phyloP scores from a whole-genome alignment of 2,329 filamentous ascomycete species.

The Diaporthe ilicicola region DNA sequence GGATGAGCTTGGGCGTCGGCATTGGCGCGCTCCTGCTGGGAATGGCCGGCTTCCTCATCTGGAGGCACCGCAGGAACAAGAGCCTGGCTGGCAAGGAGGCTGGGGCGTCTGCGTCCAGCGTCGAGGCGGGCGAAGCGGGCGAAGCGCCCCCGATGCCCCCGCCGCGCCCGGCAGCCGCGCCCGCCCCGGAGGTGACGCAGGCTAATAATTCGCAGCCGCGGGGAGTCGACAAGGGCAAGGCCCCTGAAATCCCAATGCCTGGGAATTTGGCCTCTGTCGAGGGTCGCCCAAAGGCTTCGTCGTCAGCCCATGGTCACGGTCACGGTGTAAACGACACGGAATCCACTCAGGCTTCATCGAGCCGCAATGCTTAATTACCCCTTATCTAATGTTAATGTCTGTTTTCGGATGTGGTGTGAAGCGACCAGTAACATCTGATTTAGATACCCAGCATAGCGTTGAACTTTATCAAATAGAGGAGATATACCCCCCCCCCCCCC shows the following conservation, averaged over 20 bases:
- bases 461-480: slow-evolving; percentile 3
- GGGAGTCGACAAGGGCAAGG: slow-evolving; percentile 12
- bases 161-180: not conserved
- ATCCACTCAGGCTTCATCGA: not conserved
- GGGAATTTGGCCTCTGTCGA: not conserved
- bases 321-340: not conserved
- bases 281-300: not conserved
- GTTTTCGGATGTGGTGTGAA: not conserved
- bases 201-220: not conserved
- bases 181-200: slow-evolving; percentile 22
- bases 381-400: slow-evolving; percentile 6
- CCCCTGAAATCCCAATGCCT: slow-evolving; percentile 3
- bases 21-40: slow-evolving; percentile 17
- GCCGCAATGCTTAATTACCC: not conserved
- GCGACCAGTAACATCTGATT: not conserved
- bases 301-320: not conserved
- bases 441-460: slow-evolving; percentile 10
- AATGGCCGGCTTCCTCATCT: slow-evolving; percentile 19
- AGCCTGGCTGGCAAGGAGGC: not conserved
- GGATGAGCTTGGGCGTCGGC: slow-evolving; percentile 25
- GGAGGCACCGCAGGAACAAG: slow-evolving; percentile 27
- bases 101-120: not conserved
- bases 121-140: slow-evolving; percentile 18
- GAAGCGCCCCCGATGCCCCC: not conserved
- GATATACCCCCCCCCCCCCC: slow-evolving; percentile 30